Percentiles rank a stretch among this genome's conserved stretches.
Conservation (phyloP, 176 grass and related monocot species). For the Cymbopogon citratus region DNA sequence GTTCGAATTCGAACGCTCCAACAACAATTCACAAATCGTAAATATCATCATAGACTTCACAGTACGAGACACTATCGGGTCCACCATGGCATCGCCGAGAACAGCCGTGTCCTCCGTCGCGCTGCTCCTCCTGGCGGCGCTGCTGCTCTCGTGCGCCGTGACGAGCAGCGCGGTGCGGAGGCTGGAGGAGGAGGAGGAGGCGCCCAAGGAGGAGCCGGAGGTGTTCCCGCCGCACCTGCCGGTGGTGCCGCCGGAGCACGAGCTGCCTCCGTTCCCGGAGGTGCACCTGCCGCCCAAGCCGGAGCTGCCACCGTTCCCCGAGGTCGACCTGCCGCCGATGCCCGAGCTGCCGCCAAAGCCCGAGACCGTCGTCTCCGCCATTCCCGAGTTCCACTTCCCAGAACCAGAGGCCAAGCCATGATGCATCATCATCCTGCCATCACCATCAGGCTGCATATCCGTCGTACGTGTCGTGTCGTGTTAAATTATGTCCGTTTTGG, state of each 20-base stretch:
- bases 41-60: too few species aligned
- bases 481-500: too few species aligned
- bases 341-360: neutral
- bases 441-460: neutral
- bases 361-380: neutral
- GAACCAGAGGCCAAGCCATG: slow-evolving; percentile 18
- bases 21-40: neutral
- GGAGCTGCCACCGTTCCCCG: slow-evolving; percentile 20
- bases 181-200: neutral
- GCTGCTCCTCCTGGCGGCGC: neutral
- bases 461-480: too few species aligned
- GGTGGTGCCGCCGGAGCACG: slow-evolving; percentile 8
- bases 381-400: slow-evolving; percentile 18
- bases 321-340: slow-evolving; percentile 15
- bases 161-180: slow-evolving; percentile 8
- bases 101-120: neutral
- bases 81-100: neutral
- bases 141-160: neutral
- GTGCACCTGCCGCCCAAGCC: slow-evolving; percentile 13
- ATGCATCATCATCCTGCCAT: neutral
- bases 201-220: neutral
- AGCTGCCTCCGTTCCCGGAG: slow-evolving; percentile 25
- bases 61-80: neutral
- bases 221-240: neutral
- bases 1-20: neutral